A percentile compares a stretch with the other conserved stretches of the same genome.
Conservation (phyloP, 2,329 filamentous ascomycete genomes). For the Amphichorda felina region DNA sequence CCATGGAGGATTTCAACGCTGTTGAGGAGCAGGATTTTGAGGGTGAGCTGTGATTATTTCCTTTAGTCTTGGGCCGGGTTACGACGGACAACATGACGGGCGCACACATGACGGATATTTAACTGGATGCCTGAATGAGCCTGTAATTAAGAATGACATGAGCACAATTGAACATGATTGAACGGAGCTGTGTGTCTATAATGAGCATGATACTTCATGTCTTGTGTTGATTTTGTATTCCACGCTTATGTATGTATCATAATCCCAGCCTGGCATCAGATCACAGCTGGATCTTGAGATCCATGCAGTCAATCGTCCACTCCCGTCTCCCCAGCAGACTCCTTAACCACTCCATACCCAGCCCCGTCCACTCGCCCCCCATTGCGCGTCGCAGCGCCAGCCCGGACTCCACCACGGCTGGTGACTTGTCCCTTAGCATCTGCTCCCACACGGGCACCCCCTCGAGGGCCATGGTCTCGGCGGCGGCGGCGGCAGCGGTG, state of each 20-base stretch:
- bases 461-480: background rate
- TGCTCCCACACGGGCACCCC: background rate
- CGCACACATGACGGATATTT: background rate
- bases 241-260: no score
- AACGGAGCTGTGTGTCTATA: background rate
- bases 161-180: conserved; percentile 2
- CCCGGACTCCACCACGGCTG: background rate
- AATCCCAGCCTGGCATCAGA: no score
- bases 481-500: background rate
- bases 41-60: background rate
- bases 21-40: background rate
- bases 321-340: conserved; percentile 72
- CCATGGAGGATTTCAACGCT: background rate
- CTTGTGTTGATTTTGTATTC: no score
- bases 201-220: no score
- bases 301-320: conserved; percentile 85
- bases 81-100: background rate
- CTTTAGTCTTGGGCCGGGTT: background rate
- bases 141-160: conserved; percentile 2
- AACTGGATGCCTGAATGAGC: background rate
- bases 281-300: conserved; percentile 69
- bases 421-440: conserved; percentile 28
- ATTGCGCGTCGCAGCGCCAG: background rate
- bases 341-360: conserved; percentile 78
- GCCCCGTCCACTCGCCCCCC: conserved; percentile 55